These are phyloP conservation scores for Discostella pseudostelligera DNA, from an alignment of 108 stramenopile species.

Conservation along the genomic window DNA sequence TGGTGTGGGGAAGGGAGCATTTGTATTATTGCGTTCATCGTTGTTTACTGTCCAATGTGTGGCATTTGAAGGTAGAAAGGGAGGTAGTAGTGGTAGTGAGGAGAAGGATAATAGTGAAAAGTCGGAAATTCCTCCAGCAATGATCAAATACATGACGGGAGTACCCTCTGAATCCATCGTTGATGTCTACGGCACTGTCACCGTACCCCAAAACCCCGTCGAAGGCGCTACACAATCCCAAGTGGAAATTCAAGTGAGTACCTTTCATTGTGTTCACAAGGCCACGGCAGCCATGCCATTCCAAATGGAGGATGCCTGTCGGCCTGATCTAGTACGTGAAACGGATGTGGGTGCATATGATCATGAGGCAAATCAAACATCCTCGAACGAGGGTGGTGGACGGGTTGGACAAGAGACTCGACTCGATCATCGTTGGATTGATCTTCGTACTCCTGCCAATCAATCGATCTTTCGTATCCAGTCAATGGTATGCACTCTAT, in stretches of 20 bases:
- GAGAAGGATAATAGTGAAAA: constrained; percentile 2
- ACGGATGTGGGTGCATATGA: constrained; percentile 84
- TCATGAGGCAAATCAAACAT: constrained; percentile 62
- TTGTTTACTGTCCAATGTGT: constrained; percentile 94
- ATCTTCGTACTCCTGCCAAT: constrained; percentile 97
- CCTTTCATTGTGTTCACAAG: constrained; percentile 87
- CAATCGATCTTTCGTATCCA: constrained; percentile 97
- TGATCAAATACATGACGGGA: constrained; percentile 95
- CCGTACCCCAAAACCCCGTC: constrained; percentile 79
- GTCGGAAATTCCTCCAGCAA: constrained; percentile 60
- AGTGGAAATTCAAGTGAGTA: constrained; percentile 89
- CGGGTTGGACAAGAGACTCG: constrained; percentile 89
- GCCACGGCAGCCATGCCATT: constrained; percentile 89
- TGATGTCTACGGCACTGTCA: constrained; percentile 86
- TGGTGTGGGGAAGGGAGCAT: constrained; percentile 93
- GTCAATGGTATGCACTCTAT: constrained; percentile 92
- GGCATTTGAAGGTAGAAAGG: constrained; percentile 71
- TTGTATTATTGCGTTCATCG: constrained; percentile 90
- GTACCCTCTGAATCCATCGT: constrained; percentile 92
- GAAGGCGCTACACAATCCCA: constrained; percentile 90
- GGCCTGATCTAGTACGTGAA: constrained; percentile 83
- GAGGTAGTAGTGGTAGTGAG: constrained; percentile 1
- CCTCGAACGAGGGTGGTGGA: constrained; percentile 55
- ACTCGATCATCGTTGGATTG: constrained; percentile 96
- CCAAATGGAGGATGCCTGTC: constrained; percentile 96